Conservation (phyloP, 176 grass and related monocot species). For the Poa pratensis region DNA sequence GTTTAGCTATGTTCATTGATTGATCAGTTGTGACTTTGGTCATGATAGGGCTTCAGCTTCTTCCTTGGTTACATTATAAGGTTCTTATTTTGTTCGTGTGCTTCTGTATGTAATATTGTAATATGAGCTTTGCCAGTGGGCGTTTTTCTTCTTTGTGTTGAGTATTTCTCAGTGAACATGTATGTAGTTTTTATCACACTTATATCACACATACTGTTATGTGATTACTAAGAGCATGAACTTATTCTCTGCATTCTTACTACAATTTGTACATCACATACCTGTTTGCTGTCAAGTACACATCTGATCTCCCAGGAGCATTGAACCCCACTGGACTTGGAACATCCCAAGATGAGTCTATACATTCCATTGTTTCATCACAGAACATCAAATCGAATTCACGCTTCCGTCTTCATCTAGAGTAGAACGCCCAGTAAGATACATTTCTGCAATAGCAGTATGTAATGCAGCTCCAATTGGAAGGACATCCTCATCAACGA, state of each 20-base stretch:
- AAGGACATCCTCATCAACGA: constrained; percentile 79
- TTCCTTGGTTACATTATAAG: not conserved
- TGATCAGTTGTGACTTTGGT: not conserved
- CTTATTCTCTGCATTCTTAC: not conserved
- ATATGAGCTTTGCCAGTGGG: not conserved
- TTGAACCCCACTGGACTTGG: not conserved
- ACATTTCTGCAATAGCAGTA: constrained; percentile 62
- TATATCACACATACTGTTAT: not conserved
- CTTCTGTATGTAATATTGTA: not conserved
- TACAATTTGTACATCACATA: not conserved
- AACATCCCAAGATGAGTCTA: not conserved
- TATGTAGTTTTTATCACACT: not conserved
- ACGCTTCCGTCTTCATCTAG: not conserved
- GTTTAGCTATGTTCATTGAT: not conserved
- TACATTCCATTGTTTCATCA: not conserved
- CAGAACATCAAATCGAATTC: not conserved
- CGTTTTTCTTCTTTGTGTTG: not conserved
- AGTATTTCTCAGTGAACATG: not conserved
- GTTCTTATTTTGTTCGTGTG: constrained; percentile 22
- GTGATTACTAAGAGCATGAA: not conserved
- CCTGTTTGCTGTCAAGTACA: not conserved
- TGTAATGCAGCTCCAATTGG: constrained; percentile 71
- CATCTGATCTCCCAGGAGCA: not conserved
- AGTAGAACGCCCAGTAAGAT: constrained; percentile 46
- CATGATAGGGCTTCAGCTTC: not conserved